Conservation (phyloP, 1,284 basidiomycete genomes). For the Schizopora paradoxa region DNA sequence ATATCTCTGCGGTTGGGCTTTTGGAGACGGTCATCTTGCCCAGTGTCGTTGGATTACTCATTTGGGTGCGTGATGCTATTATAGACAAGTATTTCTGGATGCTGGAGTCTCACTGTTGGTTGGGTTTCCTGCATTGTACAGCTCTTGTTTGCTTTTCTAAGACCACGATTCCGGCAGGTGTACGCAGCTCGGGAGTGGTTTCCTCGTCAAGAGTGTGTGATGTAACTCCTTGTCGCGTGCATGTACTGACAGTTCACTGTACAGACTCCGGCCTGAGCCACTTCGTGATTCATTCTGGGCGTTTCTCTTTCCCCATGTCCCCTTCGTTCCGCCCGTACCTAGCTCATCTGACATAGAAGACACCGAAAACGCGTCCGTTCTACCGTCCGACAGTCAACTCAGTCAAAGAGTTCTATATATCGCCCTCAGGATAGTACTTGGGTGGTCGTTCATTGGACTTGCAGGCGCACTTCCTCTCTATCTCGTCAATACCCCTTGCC, state of each 20-base stretch:
- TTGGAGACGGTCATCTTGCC: conserved; percentile 53
- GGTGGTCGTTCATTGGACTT: conserved; percentile 63
- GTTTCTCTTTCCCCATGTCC: conserved; percentile 64
- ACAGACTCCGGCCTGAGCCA: conserved; percentile 58
- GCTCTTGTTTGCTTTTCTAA: conserved; percentile 60
- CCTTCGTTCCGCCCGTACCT: conserved; percentile 56
- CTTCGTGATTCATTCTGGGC: conserved; percentile 54
- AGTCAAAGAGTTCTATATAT: conserved; percentile 63
- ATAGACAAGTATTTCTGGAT: background rate
- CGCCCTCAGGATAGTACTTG: conserved; percentile 54
- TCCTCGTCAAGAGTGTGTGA: conserved; percentile 56
- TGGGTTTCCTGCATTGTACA: conserved; percentile 25
- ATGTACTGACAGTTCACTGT: conserved; percentile 16
- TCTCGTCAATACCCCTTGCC: conserved; percentile 61
- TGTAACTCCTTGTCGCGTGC: background rate
- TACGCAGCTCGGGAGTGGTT: conserved; percentile 74
- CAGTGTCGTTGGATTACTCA: conserved; percentile 48
- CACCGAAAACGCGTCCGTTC: conserved; percentile 35
- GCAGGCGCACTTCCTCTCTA: conserved; percentile 67
- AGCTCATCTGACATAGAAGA: conserved; percentile 51
- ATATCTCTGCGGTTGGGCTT: conserved; percentile 58
- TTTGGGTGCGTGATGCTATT: conserved; percentile 51
- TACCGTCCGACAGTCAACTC: conserved; percentile 70
- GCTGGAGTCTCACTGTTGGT: background rate
- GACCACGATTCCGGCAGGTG: conserved; percentile 63